Evolutionary conservation across 1,139 yeast genomes (phyloP), one percentile per base, ranked within the genome.

Genomic region (Taiozyma sp.): DNA sequence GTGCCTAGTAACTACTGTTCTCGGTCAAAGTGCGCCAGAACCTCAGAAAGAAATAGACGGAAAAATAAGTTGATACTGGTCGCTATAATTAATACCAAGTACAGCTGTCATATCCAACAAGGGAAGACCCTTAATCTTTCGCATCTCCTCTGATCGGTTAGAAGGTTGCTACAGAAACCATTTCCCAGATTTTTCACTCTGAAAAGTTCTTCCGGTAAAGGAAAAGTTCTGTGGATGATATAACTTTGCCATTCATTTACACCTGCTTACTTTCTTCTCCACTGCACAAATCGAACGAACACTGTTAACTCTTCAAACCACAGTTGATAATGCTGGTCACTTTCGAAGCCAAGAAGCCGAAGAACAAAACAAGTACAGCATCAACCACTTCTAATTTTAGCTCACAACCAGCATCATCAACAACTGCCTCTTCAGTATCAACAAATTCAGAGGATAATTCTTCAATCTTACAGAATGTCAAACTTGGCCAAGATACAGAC

Each of bases 401-500:
- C 3, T 30, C 22, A 38, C 36, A 36, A 14, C 27, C 38, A 39
- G 27, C 47, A 16, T 34, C 38, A 39, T 38, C 47, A 16, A 12
- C 47, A 16, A 12, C 28, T 46, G 8, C 41, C 14, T 38, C 24
- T 6, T 40, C 30, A 23, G 6, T 6, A 4, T 16, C 43, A 23
- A 13, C 43, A 7, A 22, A 19, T 7, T 16, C 14, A 34, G 42
- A 29, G 14, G 46, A 39, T n/a, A 19, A 39, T 9, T 22, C 30
- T 9, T 22, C 30, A 27, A 47, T 54, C 13, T 49, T 57, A n/a
- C 63, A 57, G 36, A 57, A 53, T 46, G 48, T 60, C 16, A 53
- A 54, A 30, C 24, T 51, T 4, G 28, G 43, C 2, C 43, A 54
- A 12, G 51, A 52, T 4, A 55, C 63, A 30, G 62, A 59, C 43